Evolutionary conservation across 257 asterid species (phyloP), one percentile per base, ranked within the genome.

Genomic region (Lycium ferocissimum): DNA sequence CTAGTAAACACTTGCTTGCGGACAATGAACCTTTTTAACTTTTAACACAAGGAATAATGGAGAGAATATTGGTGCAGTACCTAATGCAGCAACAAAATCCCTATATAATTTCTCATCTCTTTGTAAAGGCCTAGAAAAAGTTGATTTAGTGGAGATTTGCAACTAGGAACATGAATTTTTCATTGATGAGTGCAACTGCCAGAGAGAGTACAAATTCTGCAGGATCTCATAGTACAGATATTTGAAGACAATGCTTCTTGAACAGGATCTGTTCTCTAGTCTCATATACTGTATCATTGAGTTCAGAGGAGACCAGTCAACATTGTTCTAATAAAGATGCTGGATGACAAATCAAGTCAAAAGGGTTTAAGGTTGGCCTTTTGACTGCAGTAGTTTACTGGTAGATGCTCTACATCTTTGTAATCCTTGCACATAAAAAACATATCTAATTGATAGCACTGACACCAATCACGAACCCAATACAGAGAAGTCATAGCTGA

Each of bases 121-220:
- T 15, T 69, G 53, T 38, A 26, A 69, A 69, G 26, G 78, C 78
- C 78, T 38, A 15, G 49, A 69, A 69, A 40, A 40, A 40, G 54
- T 70, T 7, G 15, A 70, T 70, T 40, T 70, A 38, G 54, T 70
- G 79, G 79, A 70, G 17, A 38, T 70, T 15, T 17, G 79, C 79
- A 40, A 15, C 79, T 40, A 40, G 54, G 54, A 70, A 70, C 54
- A 70, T 70, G 79, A 38, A 40, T 40, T 26, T 70, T 38, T 40
- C 79, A 40, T 38, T 70, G 5, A 9, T 83, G 65, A 65, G 33
- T 13, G 18, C 63, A 79, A 22, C 53, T 80, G 85, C 47, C 71
- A 57, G 15, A 72, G 65, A 38, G 61, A 38, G 65, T 83, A 43
- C 22, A 70, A 82, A 40, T 75, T 65, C 73, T 71, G 73, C 80